Conservation (phyloP, 108 stramenopile genomes). For the Fistulifera solaris region DNA sequence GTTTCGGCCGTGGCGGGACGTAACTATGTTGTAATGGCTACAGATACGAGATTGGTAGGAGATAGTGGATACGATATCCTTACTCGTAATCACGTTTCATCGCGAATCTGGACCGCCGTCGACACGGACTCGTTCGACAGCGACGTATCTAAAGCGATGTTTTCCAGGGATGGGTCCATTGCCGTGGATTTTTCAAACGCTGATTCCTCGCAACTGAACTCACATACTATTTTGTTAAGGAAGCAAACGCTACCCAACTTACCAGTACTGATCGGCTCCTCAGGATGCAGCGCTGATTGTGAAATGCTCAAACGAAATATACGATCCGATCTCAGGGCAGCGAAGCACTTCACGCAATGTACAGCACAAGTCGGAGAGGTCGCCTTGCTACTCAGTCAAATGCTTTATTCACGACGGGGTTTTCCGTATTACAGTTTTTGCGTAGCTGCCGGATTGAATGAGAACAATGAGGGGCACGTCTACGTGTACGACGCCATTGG, state of each 20-base stretch:
- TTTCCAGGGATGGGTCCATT: slow-evolving; percentile 1
- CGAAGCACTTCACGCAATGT: slow-evolving; percentile 15
- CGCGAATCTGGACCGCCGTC: slow-evolving; percentile 48
- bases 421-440: slow-evolving; percentile 85
- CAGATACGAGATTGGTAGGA: slow-evolving; percentile 61
- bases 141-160: neutral
- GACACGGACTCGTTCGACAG: slow-evolving; percentile 4
- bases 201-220: neutral
- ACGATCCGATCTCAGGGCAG: slow-evolving; percentile 45
- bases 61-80: slow-evolving; percentile 64
- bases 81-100: slow-evolving; percentile 44
- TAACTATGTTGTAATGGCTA: slow-evolving; percentile 55
- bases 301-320: slow-evolving; percentile 50
- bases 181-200: neutral
- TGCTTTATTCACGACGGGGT: slow-evolving; percentile 52
- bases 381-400: slow-evolving; percentile 56
- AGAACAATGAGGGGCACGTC: slow-evolving; percentile 28
- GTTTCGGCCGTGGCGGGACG: slow-evolving; percentile 68
- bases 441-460: slow-evolving; percentile 52
- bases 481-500: slow-evolving; percentile 86
- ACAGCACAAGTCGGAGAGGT: slow-evolving; percentile 18
- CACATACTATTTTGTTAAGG: neutral
- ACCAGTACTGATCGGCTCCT: slow-evolving; percentile 55
- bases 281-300: slow-evolving; percentile 76
- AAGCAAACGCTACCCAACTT: neutral